Evolutionary conservation across 2,329 filamentous ascomycete genomes (phyloP).

Genomic region (Colletotrichum sidae): DNA sequence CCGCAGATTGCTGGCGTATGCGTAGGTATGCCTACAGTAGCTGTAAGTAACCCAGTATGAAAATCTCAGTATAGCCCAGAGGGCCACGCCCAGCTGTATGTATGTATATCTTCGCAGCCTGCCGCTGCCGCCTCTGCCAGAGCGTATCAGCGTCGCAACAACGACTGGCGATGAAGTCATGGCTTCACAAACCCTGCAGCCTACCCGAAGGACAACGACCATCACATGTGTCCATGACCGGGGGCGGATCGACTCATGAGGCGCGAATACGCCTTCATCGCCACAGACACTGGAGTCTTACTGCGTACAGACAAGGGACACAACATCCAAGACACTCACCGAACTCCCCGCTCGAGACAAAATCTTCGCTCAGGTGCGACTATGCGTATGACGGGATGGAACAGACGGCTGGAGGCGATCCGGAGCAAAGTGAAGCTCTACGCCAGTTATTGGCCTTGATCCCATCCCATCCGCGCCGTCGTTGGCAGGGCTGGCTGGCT

Average conservation of each 20-base stretch:
- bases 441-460: constrained; percentile 13
- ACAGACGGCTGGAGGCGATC: background rate
- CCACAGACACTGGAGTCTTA: constrained; percentile 6
- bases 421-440: background rate
- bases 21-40: background rate
- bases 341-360: constrained; percentile 29
- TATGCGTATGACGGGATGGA: background rate
- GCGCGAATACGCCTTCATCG: constrained; percentile 21
- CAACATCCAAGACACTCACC: constrained; percentile 18
- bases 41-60: too few relatives aligned
- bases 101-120: too few relatives aligned
- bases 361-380: constrained; percentile 12
- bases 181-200: background rate
- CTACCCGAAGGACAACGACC: background rate
- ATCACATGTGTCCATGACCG: constrained; percentile 16
- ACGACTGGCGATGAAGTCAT: constrained; percentile 12
- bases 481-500: background rate
- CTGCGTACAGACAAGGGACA: background rate
- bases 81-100: too few relatives aligned
- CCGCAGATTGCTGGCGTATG: constrained; percentile 5
- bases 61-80: too few relatives aligned
- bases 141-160: background rate
- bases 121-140: background rate
- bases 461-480: constrained; percentile 4
- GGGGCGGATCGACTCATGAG: constrained; percentile 12